Evolutionary conservation across 164 flowering plant genomes (phyloP), one percentile per base, ranked within the genome.

Genomic region (Houttuynia cordata): DNA sequence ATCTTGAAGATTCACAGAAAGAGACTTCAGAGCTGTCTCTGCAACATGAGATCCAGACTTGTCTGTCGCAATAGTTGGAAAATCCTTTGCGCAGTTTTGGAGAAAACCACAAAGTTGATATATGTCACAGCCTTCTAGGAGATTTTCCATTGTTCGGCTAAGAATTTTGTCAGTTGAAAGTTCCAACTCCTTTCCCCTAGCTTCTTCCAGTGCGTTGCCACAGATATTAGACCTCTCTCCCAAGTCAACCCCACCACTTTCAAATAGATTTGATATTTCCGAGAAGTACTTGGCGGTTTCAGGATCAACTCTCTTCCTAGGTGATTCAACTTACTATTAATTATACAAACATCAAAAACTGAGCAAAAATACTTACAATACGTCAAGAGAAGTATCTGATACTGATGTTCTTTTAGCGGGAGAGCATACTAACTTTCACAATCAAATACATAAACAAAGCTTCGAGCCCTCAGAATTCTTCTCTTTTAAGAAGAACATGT

Each of bases 11-110:
- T 84, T 89, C 49, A 53, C 24, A 22, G 83, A 65, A 64, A 93
- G 77, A 41, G 96, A 79, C 77, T 71, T 84, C 18, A 89, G 74
- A 51, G 90, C 92, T 23, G 93, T 79, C 73, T 89, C 96, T n/a
- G 84, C 88, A 9, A 89, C 98, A 83, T 87, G 96, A n/a, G 98
- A 93, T 60, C 98, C 98, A 24, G 86, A 80, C 61, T 78, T 73
- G 74, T 89, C 96, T 76, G 72, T 81, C 4, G 96, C 78, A 76
- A 93, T 87, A 20, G 25, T 51, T 42, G 84, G 78, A 60, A 93
- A 83, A n/a, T 78, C 80, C 19, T 79, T 65, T n/a, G 83, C 83
- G 69, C 80, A 87, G 50, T 77, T 75, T 37, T 57, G 73, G 2
- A 89, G 83, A 77, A 89, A 93, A 54, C 69, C 64, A 73, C 96